Conservation (phyloP, 2,329 filamentous ascomycete genomes). For the Verticillium longisporum region DNA sequence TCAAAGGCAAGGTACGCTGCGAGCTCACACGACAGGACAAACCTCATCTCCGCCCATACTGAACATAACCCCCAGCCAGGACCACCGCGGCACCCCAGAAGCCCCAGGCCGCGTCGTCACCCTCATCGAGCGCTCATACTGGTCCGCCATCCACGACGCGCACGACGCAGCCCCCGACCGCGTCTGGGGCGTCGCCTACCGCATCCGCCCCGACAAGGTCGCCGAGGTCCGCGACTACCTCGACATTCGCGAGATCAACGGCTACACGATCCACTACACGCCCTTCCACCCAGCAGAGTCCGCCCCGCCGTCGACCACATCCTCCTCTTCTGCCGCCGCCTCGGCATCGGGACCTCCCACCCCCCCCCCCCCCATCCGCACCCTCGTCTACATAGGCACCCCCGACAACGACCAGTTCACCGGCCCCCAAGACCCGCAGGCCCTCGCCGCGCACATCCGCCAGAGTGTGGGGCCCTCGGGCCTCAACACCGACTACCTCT, state of each 20-base stretch:
- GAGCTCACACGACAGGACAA: not conserved
- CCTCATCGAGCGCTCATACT: slow-evolving; percentile 77
- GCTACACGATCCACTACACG: slow-evolving; percentile 89
- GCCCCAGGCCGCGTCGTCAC: slow-evolving; percentile 89
- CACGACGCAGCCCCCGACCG: slow-evolving; percentile 53
- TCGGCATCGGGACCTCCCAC: slow-evolving; percentile 32
- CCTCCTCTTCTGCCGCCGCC: slow-evolving; percentile 17
- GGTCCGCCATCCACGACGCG: slow-evolving; percentile 68
- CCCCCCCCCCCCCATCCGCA: slow-evolving; percentile 46
- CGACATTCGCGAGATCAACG: slow-evolving; percentile 95
- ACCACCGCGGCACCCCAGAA: slow-evolving; percentile 87
- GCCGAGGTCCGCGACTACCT: slow-evolving; percentile 82
- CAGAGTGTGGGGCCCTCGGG: slow-evolving; percentile 76
- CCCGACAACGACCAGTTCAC: slow-evolving; percentile 91
- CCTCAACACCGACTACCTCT: slow-evolving; percentile 83
- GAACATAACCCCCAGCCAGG: slow-evolving; percentile 54
- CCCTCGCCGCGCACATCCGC: slow-evolving; percentile 75
- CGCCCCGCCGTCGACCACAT: slow-evolving; percentile 9
- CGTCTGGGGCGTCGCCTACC: slow-evolving; percentile 92
- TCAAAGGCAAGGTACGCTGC: slow-evolving; percentile 25
- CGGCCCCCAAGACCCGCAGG: slow-evolving; percentile 71
- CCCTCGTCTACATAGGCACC: slow-evolving; percentile 88
- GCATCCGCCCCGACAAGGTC: slow-evolving; percentile 66
- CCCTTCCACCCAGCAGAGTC: slow-evolving; percentile 62
- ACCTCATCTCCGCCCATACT: not conserved